Evolutionary conservation across 345 rosid genomes (phyloP).

Genomic region (Conringia planisiliqua): DNA sequence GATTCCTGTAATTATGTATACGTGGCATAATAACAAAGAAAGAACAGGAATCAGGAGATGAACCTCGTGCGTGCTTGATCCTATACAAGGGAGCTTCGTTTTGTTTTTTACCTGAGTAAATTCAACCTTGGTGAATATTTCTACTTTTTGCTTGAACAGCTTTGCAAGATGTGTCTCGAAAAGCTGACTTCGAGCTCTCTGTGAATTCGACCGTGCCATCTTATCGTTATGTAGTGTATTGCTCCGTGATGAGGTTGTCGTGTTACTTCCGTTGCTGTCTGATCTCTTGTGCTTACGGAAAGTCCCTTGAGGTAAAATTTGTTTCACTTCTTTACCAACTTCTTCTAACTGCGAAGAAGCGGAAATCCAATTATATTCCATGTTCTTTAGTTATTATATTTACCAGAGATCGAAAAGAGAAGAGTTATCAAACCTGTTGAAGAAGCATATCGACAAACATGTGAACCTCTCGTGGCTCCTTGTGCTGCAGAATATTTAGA

Average conservation of each 20-base stretch:
- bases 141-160: conserved; percentile 96
- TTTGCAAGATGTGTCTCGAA: conserved; percentile 97
- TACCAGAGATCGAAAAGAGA: conserved; percentile 1
- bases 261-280: conserved; percentile 87
- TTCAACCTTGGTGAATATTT: conserved; percentile 94
- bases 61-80: not conserved
- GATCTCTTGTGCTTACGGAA: conserved; percentile 75
- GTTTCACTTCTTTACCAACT: conserved; percentile 71
- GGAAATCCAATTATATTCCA: not conserved
- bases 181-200: conserved; percentile 91
- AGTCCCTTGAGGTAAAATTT: conserved; percentile 75
- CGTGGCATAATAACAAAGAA: not conserved
- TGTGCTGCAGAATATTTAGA: conserved; percentile 66
- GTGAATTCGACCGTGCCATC: conserved; percentile 63
- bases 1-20: conserved; percentile 65
- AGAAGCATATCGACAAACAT: conserved; percentile 94
- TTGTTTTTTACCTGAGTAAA: conserved; percentile 66
- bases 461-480: conserved; percentile 99
- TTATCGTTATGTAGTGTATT: conserved; percentile 79
- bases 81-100: not conserved
- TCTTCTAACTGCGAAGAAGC: conserved; percentile 53
- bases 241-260: conserved; percentile 76
- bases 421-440: conserved; percentile 65
- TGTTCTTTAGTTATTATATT: not conserved
- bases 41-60: not conserved